Evolutionary conservation across 148 eudicot species (phyloP).

Genomic region (Dianthus caryophyllus): DNA sequence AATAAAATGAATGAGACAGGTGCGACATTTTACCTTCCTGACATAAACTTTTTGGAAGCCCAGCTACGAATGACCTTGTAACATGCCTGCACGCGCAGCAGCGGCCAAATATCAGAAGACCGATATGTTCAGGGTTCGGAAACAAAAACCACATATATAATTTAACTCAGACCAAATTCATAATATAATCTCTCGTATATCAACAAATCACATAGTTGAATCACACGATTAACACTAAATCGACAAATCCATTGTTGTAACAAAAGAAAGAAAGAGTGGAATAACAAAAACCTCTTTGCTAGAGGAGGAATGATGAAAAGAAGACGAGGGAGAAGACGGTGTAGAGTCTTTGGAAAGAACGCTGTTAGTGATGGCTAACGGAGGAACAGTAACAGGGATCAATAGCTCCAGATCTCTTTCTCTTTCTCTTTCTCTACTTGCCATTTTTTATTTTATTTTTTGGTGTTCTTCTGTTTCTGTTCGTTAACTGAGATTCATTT

Average conservation of each 20-base stretch:
- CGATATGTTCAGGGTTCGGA: too few species aligned
- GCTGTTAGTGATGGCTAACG: constrained; percentile 18
- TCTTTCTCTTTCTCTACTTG: constrained; percentile 31
- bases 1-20: background rate
- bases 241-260: too few species aligned
- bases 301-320: constrained; percentile 31
- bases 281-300: constrained; percentile 68
- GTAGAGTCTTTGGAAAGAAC: constrained; percentile 24
- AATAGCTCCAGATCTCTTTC: constrained; percentile 55
- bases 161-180: too few species aligned
- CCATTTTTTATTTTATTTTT: constrained; percentile 26
- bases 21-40: constrained; percentile 59
- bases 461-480: background rate
- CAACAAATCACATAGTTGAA: too few species aligned
- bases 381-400: constrained; percentile 34
- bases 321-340: constrained; percentile 35
- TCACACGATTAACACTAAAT: too few species aligned
- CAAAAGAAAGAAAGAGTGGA: too few species aligned
- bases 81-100: constrained; percentile 55
- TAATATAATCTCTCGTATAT: too few species aligned
- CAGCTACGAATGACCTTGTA: constrained; percentile 62
- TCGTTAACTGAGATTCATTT: background rate
- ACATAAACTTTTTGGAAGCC: constrained; percentile 69
- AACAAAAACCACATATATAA: too few species aligned
- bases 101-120: constrained; percentile 3